These are phyloP conservation scores for Trypanosoma platydactyli DNA, from an alignment of 208 protist genomes.

Conservation along the genomic window DNA sequence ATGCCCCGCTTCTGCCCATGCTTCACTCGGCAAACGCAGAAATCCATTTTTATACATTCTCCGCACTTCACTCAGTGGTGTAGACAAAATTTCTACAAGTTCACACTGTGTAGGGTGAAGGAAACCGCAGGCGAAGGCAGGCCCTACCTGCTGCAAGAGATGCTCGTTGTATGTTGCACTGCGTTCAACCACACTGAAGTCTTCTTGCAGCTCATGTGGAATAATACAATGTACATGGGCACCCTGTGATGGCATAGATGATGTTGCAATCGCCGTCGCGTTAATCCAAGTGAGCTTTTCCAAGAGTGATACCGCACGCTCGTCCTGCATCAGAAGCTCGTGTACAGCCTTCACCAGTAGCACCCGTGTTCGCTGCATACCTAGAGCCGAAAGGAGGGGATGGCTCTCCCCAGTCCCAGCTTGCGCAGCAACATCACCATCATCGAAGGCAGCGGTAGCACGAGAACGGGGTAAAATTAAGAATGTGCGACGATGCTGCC, in stretches of 20 bases:
- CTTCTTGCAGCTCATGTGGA: constrained; percentile 28
- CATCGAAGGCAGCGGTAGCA: neutral
- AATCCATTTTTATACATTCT: constrained; percentile 1
- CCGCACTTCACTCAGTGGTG: constrained; percentile 25
- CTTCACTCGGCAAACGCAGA: neutral
- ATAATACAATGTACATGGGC: constrained; percentile 9
- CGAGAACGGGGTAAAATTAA: neutral
- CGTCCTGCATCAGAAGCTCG: constrained; percentile 25
- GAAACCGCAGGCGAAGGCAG: constrained; percentile 15
- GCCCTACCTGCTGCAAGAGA: constrained; percentile 19
- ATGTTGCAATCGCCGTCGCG: constrained; percentile 10
- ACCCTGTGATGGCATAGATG: neutral
- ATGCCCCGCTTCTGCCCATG: constrained; percentile 1
- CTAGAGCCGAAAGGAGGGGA: constrained; percentile 16
- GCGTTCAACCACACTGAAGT: constrained; percentile 22
- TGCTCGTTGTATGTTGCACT: constrained; percentile 23
- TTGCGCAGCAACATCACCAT: neutral
- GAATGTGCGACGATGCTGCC: neutral
- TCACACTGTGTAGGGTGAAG: constrained; percentile 14
- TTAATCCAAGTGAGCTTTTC: constrained; percentile 29
- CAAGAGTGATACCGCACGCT: constrained; percentile 16
- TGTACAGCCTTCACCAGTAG: constrained; percentile 22
- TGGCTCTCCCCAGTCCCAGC: neutral
- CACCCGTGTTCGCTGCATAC: constrained; percentile 18
- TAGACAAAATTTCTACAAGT: constrained; percentile 19